phyloP scores from a whole-genome alignment of 139 green algal genomes.

The Ettlia oleoabundans region DNA sequence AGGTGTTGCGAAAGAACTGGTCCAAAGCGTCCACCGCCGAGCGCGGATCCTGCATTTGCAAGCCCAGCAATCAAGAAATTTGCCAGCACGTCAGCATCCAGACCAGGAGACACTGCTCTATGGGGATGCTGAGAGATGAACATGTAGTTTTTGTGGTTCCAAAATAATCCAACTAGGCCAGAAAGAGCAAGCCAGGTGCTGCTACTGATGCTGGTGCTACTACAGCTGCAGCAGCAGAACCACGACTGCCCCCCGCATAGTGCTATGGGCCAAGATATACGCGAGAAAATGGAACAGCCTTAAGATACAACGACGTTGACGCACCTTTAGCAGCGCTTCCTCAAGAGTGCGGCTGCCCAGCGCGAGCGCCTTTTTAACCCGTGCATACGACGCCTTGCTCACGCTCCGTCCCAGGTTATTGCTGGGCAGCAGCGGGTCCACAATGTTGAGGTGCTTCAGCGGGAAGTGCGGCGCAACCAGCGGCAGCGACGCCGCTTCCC shows the following conservation, averaged over 20 bases:
- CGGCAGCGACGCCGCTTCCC: not conserved
- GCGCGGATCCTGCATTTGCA: constrained; percentile 30
- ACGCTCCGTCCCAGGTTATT: constrained; percentile 97
- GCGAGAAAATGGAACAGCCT: not conserved
- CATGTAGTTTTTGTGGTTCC: too few species aligned
- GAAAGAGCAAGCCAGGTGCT: too few species aligned
- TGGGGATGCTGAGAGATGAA: too few species aligned
- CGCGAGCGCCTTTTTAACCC: constrained; percentile 81
- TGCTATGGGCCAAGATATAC: too few species aligned
- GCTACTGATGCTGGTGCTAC: too few species aligned
- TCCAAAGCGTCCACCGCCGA: constrained; percentile 39
- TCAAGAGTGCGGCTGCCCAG: constrained; percentile 65
- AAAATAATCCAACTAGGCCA: too few species aligned
- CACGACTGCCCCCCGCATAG: too few species aligned
- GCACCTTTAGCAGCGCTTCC: constrained; percentile 48
- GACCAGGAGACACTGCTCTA: too few species aligned
- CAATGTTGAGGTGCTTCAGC: constrained; percentile 87
- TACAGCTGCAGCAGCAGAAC: too few species aligned
- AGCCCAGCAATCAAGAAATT: too few species aligned
- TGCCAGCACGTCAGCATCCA: too few species aligned
- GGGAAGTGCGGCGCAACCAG: constrained; percentile 48
- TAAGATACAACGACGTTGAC: too few species aligned
- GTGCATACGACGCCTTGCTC: constrained; percentile 74
- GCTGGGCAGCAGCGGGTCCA: constrained; percentile 91
- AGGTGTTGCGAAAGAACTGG: constrained; percentile 50